Percentiles rank a stretch among this genome's conserved stretches.
Evolutionary conservation across 2,329 filamentous ascomycete species (phyloP).

Genomic region (Pseudophaeomoniella oleicola): DNA sequence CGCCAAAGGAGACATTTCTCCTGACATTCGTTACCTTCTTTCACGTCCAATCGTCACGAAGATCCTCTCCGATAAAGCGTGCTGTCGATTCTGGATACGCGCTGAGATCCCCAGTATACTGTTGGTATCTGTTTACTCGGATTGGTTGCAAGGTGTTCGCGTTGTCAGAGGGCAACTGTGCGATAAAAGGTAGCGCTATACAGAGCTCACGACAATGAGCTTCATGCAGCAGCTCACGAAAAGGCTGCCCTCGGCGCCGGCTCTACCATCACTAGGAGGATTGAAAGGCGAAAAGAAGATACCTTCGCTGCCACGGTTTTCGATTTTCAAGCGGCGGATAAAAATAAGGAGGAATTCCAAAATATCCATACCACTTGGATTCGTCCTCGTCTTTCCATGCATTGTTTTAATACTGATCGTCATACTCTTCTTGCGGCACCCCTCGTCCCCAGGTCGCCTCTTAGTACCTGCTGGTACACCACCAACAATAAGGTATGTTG

Average conservation of each 20-base stretch:
- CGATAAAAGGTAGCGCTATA: not conserved
- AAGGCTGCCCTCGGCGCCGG: conserved; percentile 32
- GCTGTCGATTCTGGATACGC: not conserved
- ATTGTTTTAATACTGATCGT: conserved; percentile 85
- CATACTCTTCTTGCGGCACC: conserved; percentile 76
- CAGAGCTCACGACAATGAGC: conserved; percentile 27
- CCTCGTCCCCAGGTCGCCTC: conserved; percentile 65
- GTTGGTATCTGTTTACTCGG: too few relatives aligned
- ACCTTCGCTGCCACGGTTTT: conserved; percentile 38
- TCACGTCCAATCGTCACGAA: conserved; percentile 4
- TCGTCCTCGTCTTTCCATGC: conserved; percentile 83
- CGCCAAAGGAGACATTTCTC: conserved; percentile 27
- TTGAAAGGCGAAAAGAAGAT: conserved; percentile 27
- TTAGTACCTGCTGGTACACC: conserved; percentile 79
- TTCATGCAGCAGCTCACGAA: conserved; percentile 39
- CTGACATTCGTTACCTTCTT: conserved; percentile 23
- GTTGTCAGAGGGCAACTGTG: not conserved
- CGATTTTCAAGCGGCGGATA: conserved; percentile 76
- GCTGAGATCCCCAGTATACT: too few relatives aligned
- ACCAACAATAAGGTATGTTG: conserved; percentile 68
- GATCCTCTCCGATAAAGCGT: not conserved
- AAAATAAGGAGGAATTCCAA: conserved; percentile 82
- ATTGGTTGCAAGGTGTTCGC: not conserved
- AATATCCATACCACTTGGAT: conserved; percentile 80
- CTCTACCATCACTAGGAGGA: conserved; percentile 30